Base-by-base conservation (phyloP, 2,329 filamentous ascomycete genomes). In the Fusarium equiseti region DNA sequence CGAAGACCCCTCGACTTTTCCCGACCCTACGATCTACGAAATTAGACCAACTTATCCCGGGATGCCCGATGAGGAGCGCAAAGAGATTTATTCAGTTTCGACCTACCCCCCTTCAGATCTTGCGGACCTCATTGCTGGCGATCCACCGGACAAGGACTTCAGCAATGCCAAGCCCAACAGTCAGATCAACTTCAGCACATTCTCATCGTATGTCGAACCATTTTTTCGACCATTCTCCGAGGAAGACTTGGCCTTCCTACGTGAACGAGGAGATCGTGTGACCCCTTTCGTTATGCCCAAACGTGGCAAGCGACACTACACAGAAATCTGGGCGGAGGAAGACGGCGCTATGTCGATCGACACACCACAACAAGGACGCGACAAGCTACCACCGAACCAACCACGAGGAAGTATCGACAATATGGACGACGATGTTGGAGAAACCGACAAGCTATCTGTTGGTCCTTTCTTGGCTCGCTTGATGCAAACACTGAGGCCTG, bases 101-200 rank as follows among this genome's bases (percentile, higher is more conserved):
- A 86, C 88, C 16, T 99, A 96, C 77, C 96, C 96, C 1, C 87
- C 87, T 55, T 91, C 88, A 70, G 93, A 98, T 76, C 86, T 99
- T 11, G 87, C 90, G 62, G 91, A 98, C 77, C 85, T 96, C 72
- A 97, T 97, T 70, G 92, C 95, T 13, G 96, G 96, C 50, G 90
- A 92, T 42, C 92, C 95, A 2, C 95, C 96, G 2, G 95, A 98
- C 80, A 94, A 93, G 79, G 96, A 99, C 82, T 98, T 98, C 77
- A 98, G 93, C 78, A 97, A 90, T 77, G 92, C 94, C 35, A 99
- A 98, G 79, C 94, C 95, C 8, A 91, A 91, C 22, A 97, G 95
- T 75, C 96, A 99, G 83, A 96, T 98, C 79, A 95, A 92, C 78
- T 96, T 96, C 71, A 92, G 90, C 60, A 97, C 95, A 3, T 99